Percentiles rank a stretch among this genome's conserved stretches.
Conservation (phyloP, 495 filamentous ascomycete genomes). For the Clohesyomyces aquaticus region DNA sequence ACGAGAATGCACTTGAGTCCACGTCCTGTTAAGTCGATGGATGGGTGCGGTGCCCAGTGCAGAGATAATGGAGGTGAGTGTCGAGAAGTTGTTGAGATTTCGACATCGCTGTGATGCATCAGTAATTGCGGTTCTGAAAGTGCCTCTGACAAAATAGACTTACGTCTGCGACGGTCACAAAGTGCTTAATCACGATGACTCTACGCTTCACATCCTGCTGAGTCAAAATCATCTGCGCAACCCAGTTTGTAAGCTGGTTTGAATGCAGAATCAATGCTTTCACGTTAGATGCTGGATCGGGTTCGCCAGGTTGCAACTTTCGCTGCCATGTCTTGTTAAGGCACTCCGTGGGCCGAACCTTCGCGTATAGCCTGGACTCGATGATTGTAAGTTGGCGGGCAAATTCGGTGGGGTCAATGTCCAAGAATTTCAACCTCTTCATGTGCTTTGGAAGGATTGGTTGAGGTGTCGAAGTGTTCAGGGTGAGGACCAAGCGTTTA, state of each 20-base stretch:
- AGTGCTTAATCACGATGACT: slow-evolving; percentile 97
- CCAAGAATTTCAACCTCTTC: slow-evolving; percentile 98
- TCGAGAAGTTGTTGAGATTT: slow-evolving; percentile 92
- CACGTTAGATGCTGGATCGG: slow-evolving; percentile 90
- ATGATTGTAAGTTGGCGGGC: slow-evolving; percentile 96
- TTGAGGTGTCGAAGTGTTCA: slow-evolving; percentile 70
- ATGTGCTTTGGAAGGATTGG: slow-evolving; percentile 98
- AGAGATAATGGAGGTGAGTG: slow-evolving; percentile 97
- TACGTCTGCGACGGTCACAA: slow-evolving; percentile 93
- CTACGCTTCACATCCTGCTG: slow-evolving; percentile 93
- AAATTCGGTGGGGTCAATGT: slow-evolving; percentile 95
- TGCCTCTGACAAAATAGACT: slow-evolving; percentile 42
- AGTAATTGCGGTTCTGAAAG: not conserved
- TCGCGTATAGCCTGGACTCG: slow-evolving; percentile 90
- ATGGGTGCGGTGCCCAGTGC: slow-evolving; percentile 93
- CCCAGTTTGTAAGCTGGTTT: slow-evolving; percentile 98
- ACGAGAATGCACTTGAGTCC: slow-evolving; percentile 85
- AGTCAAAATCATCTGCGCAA: slow-evolving; percentile 98
- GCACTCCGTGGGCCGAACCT: slow-evolving; percentile 93
- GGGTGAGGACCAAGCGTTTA: slow-evolving; percentile 83
- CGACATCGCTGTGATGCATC: slow-evolving; percentile 77
- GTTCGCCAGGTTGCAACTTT: slow-evolving; percentile 78
- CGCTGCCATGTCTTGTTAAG: slow-evolving; percentile 98
- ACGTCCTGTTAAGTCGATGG: slow-evolving; percentile 90
- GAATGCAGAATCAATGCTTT: slow-evolving; percentile 96